Percentiles rank a stretch among this genome's conserved stretches.
phyloP scores from a whole-genome alignment of 2,329 filamentous ascomycete genomes.

The Fusarium azukiicola region DNA sequence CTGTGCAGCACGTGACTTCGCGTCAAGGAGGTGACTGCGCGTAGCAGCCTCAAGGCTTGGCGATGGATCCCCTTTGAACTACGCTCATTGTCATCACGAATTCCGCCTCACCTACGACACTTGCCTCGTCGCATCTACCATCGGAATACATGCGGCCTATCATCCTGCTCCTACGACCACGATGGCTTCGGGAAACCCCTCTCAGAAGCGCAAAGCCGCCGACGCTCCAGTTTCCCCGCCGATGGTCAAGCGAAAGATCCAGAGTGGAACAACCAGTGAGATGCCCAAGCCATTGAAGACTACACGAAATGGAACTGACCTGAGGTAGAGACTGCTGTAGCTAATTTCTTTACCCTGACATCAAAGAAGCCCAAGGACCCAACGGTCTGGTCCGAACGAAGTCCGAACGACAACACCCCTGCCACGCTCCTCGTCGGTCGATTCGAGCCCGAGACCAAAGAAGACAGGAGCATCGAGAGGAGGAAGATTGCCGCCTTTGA shows the following conservation, averaged over 20 bases:
- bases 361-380: conserved; percentile 92
- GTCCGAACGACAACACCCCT: conserved; percentile 70
- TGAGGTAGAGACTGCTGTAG: conserved; percentile 81
- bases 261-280: conserved; percentile 75
- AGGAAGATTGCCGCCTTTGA: conserved; percentile 87
- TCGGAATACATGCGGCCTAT: conserved; percentile 39
- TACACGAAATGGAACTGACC: conserved; percentile 24
- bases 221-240: conserved; percentile 75
- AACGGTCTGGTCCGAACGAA: conserved; percentile 85
- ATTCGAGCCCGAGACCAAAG: conserved; percentile 74
- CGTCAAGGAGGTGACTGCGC: conserved; percentile 46
- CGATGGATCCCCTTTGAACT: conserved; percentile 26
- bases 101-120: not conserved
- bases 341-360: conserved; percentile 92
- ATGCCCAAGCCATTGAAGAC: not conserved
- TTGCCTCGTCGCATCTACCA: not conserved
- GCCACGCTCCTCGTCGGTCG: conserved; percentile 87
- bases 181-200: conserved; percentile 53
- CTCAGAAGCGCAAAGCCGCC: conserved; percentile 61
- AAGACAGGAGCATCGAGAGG: conserved; percentile 60
- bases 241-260: conserved; percentile 73
- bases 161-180: conserved; percentile 15
- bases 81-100: conserved; percentile 29
- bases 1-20: conserved; percentile 58
- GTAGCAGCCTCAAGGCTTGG: conserved; percentile 34